Conservation (phyloP, 164 flowering plant genomes). For the Magnolia kwangsiensis region DNA sequence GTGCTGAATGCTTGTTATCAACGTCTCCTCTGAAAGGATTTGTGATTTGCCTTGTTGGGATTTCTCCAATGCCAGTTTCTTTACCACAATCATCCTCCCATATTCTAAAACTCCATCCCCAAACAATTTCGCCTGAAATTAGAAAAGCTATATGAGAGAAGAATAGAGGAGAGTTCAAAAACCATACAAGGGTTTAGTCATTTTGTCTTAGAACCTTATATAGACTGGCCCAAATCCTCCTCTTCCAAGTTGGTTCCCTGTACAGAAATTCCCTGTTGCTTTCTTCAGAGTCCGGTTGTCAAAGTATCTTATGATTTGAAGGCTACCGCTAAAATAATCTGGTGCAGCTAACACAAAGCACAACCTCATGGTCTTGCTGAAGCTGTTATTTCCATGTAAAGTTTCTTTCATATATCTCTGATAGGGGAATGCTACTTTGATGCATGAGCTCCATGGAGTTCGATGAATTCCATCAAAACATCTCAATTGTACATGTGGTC, state of each 20-base stretch:
- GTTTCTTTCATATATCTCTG: too few species aligned
- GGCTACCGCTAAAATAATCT: constrained; percentile 46
- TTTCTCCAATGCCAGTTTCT: constrained; percentile 47
- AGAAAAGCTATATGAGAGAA: neutral
- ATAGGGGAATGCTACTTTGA: too few species aligned
- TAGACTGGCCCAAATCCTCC: constrained; percentile 77
- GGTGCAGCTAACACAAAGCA: constrained; percentile 24
- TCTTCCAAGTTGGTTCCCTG: constrained; percentile 49
- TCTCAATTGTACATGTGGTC: too few species aligned
- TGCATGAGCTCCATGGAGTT: neutral
- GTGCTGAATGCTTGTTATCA: constrained; percentile 78
- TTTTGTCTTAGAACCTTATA: constrained; percentile 36
- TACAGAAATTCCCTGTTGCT: constrained; percentile 65
- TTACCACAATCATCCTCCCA: constrained; percentile 57
- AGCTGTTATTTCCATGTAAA: neutral
- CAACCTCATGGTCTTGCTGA: neutral
- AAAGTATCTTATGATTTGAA: constrained; percentile 51
- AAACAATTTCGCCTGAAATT: neutral
- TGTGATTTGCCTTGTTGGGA: constrained; percentile 76
- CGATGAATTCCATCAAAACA: neutral
- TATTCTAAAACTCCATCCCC: constrained; percentile 45
- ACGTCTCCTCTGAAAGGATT: constrained; percentile 58
- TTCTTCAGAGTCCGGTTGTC: constrained; percentile 47
- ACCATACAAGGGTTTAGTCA: neutral
- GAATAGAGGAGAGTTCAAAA: neutral